Base-by-base conservation (phyloP, 2,329 filamentous ascomycete genomes). In the Eutypa lata region DNA sequence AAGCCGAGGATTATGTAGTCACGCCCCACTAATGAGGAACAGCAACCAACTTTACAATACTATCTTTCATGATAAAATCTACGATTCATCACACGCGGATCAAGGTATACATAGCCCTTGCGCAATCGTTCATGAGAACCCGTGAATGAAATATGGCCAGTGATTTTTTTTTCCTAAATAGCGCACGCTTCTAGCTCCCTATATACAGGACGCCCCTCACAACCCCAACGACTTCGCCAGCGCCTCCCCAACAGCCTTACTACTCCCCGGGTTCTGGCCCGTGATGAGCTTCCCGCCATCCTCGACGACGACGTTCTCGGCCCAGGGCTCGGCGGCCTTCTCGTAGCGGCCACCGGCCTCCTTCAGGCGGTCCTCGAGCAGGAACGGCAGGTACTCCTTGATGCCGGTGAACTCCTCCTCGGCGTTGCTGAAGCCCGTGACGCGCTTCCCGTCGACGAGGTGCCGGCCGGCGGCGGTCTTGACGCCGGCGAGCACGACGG, bases 401-500 rank as follows among this genome's bases (percentile, higher is more conserved):
- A 75, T 59, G 43, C 65, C 71, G 8, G 70, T 70, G 46, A 67
- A 67, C 49, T 74, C 76, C 71, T 84, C 81, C 70, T 86, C 83
- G 0, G 55, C 69, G 61, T 84, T 82, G 35, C 75, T 79, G 63
- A 85, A 84, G 10, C 80, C 84, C 0, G 84, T 87, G 22, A 84
- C 81, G 45, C 76, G 71, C 63, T 77, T 78, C 44, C 80, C 83
- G 48, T 76, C 69, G 38, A 89, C 68, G 10, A 88, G 69, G 48
- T 75, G 74, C 57, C 74, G 71, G 33, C 82, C 83, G 55, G 77
- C 72, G 5, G 70, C 57, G 19, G 76, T 63, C 61, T 77, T 80
- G 35, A 81, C 85, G 59, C 85, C 78, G 47, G 78, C 74, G 16
- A 90, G 73, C 13, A 79, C 87, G 3, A 80, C 81, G 2, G 86